A percentile compares a stretch with the other conserved stretches of the same genome.
Conservation (phyloP, 2,329 filamentous ascomycete species). For the Calonectria multiphialidica region DNA sequence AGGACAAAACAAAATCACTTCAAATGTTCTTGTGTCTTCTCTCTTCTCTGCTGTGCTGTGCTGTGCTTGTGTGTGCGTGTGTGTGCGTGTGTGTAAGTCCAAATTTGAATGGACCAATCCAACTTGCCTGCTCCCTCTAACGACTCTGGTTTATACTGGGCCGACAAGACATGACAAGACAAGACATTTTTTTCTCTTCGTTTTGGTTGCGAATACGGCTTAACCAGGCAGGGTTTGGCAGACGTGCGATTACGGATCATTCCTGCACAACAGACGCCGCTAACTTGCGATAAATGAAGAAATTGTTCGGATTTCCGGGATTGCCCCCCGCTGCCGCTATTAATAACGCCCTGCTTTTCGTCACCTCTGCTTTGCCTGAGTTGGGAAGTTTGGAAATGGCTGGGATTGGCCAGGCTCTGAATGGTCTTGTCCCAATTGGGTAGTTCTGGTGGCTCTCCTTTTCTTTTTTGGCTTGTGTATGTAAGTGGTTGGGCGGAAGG, state of each 20-base stretch:
- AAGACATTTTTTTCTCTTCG: background rate
- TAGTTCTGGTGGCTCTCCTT: background rate
- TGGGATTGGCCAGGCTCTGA: background rate
- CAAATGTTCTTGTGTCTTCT: conserved; percentile 33
- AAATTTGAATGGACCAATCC: background rate
- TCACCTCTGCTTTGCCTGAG: background rate
- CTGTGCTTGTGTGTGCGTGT: background rate
- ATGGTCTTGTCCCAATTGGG: background rate
- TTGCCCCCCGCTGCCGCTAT: background rate
- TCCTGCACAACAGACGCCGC: background rate
- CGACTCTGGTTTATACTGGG: background rate
- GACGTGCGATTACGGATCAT: background rate
- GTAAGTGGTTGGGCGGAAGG: background rate
- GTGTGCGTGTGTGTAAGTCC: background rate
- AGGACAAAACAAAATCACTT: conserved; percentile 55
- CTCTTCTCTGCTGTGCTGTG: background rate
- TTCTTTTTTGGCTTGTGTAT: too few relatives aligned
- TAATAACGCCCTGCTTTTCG: background rate
- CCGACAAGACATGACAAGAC: background rate
- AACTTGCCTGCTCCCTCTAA: background rate
- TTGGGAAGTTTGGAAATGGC: background rate
- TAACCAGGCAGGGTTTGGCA: background rate
- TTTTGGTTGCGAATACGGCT: background rate
- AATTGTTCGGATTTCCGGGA: background rate
- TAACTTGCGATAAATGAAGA: background rate